Percentiles rank a stretch among this genome's conserved stretches.
Evolutionary conservation across 352 stramenopile genomes (phyloP).

Genomic region (Plasmopara viticola): DNA sequence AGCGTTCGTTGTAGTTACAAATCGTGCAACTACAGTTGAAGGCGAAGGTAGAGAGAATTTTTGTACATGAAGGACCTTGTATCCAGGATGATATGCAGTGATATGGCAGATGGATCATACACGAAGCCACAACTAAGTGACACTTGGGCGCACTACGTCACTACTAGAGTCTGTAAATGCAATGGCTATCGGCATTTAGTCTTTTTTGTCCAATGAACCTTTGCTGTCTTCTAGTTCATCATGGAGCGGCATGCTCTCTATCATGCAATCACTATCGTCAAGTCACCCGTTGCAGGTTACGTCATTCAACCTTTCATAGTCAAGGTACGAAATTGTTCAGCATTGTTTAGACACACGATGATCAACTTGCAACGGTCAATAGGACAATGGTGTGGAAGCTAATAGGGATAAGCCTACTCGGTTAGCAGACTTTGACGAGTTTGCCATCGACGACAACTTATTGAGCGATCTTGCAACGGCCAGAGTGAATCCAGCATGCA

Average conservation of each 20-base stretch:
- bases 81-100: constrained; percentile 5
- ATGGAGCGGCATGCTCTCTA: constrained; percentile 49
- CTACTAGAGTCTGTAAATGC: constrained; percentile 31
- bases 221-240: constrained; percentile 32
- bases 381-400: constrained; percentile 42
- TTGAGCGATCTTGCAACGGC: constrained; percentile 43
- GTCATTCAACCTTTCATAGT: constrained; percentile 61
- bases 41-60: constrained; percentile 11
- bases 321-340: constrained; percentile 28
- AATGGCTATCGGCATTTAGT: not conserved
- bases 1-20: constrained; percentile 61
- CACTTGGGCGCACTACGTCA: constrained; percentile 66
- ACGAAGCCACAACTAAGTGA: constrained; percentile 61
- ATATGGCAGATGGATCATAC: constrained; percentile 36
- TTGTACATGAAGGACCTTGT: not conserved
- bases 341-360: not conserved
- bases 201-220: not conserved
- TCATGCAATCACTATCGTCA: constrained; percentile 54
- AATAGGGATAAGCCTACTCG: constrained; percentile 14
- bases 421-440: constrained; percentile 23
- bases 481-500: constrained; percentile 34
- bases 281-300: constrained; percentile 49
- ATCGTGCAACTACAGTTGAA: constrained; percentile 46
- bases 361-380: not conserved
- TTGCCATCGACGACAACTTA: constrained; percentile 49